A percentile compares a stretch with the other conserved stretches of the same genome.
These are phyloP conservation scores for Epichloe brachyelytri DNA, from an alignment of 2,329 filamentous ascomycete genomes.

Conservation along the genomic window DNA sequence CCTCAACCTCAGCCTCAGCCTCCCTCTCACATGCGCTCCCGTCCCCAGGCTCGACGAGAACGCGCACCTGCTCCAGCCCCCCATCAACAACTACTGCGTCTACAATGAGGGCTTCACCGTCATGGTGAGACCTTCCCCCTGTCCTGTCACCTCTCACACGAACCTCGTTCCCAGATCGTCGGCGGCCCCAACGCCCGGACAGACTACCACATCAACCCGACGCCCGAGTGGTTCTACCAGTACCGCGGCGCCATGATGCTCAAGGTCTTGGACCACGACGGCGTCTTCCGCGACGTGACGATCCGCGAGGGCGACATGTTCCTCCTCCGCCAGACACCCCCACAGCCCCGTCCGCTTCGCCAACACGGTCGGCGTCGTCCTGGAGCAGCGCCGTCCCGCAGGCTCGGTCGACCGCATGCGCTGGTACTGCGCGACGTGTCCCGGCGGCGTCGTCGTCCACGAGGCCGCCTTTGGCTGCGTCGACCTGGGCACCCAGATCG, in stretches of 20 bases:
- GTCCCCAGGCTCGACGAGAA: conserved; percentile 73
- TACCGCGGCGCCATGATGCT: conserved; percentile 87
- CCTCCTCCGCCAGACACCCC: conserved; percentile 77
- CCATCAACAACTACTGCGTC: conserved; percentile 95
- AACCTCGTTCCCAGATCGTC: conserved; percentile 48
- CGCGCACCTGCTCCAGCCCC: conserved; percentile 81
- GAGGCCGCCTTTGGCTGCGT: conserved; percentile 81
- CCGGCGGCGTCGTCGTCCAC: conserved; percentile 51
- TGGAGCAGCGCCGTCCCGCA: conserved; percentile 70
- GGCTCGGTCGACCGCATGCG: conserved; percentile 64
- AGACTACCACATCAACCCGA: conserved; percentile 97
- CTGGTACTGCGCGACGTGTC: conserved; percentile 76
- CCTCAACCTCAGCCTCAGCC: too few relatives aligned
- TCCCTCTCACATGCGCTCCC: neutral
- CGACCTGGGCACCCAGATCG: conserved; percentile 88
- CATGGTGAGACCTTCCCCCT: conserved; percentile 41
- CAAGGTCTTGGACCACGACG: conserved; percentile 64
- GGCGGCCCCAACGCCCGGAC: conserved; percentile 92
- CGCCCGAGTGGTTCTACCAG: conserved; percentile 97
- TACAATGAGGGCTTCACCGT: conserved; percentile 75
- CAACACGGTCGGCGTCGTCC: conserved; percentile 83
- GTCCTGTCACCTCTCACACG: neutral
- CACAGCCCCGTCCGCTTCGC: conserved; percentile 92
- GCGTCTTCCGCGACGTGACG: conserved; percentile 64
- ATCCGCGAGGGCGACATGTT: conserved; percentile 93